A percentile compares a stretch with the other conserved stretches of the same genome.
phyloP scores from a whole-genome alignment of 2,329 filamentous ascomycete species.

The Paracamarosporium sp. region DNA sequence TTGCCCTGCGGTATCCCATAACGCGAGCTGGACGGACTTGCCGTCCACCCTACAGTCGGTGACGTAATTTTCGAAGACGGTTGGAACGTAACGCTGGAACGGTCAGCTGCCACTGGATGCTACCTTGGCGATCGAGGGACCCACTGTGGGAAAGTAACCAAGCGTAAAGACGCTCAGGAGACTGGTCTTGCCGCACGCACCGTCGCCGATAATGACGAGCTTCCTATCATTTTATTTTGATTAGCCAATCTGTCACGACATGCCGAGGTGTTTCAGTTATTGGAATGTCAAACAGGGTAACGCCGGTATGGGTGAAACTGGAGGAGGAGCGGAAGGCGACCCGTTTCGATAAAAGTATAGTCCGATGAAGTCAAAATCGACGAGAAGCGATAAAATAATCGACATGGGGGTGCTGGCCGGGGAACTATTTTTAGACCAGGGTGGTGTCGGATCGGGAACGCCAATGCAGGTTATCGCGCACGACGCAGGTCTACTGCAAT shows the following conservation, averaged over 20 bases:
- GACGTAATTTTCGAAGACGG: constrained; percentile 99
- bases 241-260: constrained; percentile 31
- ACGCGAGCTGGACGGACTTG: constrained; percentile 95
- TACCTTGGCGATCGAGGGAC: constrained; percentile 48
- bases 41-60: constrained; percentile 98
- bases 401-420: constrained; percentile 40
- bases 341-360: constrained; percentile 11
- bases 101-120: constrained; percentile 28
- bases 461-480: constrained; percentile 48
- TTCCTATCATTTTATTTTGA: constrained; percentile 66
- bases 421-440: constrained; percentile 45
- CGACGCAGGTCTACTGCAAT: constrained; percentile 31
- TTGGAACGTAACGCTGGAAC: constrained; percentile 63
- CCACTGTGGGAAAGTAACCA: constrained; percentile 95
- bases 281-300: constrained; percentile 13
- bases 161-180: constrained; percentile 96
- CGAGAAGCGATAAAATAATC: constrained; percentile 40
- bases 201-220: constrained; percentile 94
- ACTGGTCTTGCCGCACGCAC: constrained; percentile 98
- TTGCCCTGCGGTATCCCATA: constrained; percentile 99
- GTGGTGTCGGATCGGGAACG: constrained; percentile 43
- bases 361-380: constrained; percentile 25
- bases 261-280: constrained; percentile 20
- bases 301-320: constrained; percentile 16
- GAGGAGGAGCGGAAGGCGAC: constrained; percentile 11